Percentiles rank a stretch among this genome's conserved stretches.
Evolutionary conservation across 345 rosid genomes (phyloP).

Genomic region (Nephelium lappaceum): DNA sequence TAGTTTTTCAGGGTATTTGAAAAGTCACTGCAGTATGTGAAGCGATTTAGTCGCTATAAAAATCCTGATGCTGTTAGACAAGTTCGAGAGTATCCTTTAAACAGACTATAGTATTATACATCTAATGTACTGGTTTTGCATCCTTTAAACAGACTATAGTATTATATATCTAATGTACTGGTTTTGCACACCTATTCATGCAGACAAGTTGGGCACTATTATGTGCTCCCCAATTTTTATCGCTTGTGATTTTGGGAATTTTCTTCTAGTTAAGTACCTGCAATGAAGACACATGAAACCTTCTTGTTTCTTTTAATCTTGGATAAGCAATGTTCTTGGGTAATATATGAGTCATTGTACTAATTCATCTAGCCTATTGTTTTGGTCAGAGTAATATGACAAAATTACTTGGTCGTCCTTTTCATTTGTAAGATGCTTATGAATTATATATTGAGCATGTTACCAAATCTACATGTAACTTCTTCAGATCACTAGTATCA

Average conservation of each 20-base stretch:
- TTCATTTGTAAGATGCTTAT: background rate
- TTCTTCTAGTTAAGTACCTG: background rate
- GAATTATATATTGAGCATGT: background rate
- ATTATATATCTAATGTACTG: background rate
- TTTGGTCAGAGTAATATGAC: background rate
- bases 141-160: too few relatives aligned
- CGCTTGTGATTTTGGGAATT: background rate
- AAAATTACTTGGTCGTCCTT: background rate
- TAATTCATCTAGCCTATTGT: background rate
- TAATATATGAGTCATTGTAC: background rate
- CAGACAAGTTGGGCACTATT: background rate
- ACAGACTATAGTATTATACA: too few relatives aligned
- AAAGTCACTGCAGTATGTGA: constrained; percentile 97
- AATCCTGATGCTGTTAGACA: constrained; percentile 98
- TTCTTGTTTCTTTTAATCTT: background rate
- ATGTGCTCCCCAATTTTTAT: background rate
- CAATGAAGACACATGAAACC: background rate
- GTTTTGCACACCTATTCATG: background rate
- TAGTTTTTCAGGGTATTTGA: constrained; percentile 77
- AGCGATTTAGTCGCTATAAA: constrained; percentile 96
- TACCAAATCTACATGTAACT: background rate
- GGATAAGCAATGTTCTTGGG: background rate
- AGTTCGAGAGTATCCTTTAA: constrained; percentile 95
- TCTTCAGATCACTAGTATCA: background rate
- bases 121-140: too few relatives aligned